A percentile compares a stretch with the other conserved stretches of the same genome.
phyloP scores from a whole-genome alignment of 331 rosid species.

The Ulmus americana region DNA sequence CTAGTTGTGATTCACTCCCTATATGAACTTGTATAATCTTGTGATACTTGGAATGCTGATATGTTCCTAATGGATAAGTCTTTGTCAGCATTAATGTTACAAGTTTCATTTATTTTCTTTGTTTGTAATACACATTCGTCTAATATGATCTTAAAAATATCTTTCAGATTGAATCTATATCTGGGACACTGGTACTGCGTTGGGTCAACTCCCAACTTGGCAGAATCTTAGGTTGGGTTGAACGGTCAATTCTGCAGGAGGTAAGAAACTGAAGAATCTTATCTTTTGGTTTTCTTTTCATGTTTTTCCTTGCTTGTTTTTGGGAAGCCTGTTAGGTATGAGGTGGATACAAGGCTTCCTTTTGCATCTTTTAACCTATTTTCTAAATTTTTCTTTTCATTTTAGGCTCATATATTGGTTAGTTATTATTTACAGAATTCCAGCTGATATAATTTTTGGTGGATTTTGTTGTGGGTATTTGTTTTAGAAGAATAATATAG shows the following conservation, averaged over 20 bases:
- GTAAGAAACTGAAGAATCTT: constrained; percentile 32
- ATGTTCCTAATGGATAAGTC: not conserved
- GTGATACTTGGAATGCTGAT: not conserved
- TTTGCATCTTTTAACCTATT: not conserved
- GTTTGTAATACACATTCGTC: not conserved
- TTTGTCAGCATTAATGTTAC: not conserved
- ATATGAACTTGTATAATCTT: not conserved
- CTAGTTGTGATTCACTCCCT: not conserved
- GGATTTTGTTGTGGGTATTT: not conserved
- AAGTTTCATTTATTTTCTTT: not conserved
- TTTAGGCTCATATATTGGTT: not conserved
- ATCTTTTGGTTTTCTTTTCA: constrained; percentile 8
- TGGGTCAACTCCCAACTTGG: constrained; percentile 96
- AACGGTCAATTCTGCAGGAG: constrained; percentile 85
- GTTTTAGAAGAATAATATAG: not conserved
- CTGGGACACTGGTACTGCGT: constrained; percentile 96
- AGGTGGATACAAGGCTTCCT: not conserved
- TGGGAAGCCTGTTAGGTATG: not conserved
- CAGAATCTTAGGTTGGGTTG: constrained; percentile 90
- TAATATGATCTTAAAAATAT: constrained; percentile 9
- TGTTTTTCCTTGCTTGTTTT: not conserved
- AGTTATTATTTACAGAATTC: not conserved
- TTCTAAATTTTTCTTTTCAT: not conserved
- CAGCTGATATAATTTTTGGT: not conserved
- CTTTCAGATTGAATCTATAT: constrained; percentile 75